Base-by-base conservation (phyloP, 2,329 filamentous ascomycete genomes). In the Pseudogymnoascus sp. region DNA sequence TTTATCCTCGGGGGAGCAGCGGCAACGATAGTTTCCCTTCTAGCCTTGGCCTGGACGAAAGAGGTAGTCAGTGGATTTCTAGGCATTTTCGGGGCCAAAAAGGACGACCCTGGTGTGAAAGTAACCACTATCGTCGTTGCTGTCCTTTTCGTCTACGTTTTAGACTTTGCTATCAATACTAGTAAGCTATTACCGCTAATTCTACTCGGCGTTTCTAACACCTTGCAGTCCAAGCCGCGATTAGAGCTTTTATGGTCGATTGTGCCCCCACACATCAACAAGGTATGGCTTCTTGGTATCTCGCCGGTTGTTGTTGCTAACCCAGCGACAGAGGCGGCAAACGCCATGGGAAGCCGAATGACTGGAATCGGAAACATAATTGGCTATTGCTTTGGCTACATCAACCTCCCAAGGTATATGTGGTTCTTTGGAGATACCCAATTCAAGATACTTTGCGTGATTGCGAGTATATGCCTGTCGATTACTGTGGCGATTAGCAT, bases 131-230 rank as follows among this genome's bases (percentile, higher is more conserved):
- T 96, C 68, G 78, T 91, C 34, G 82, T 91, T 64, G 93, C 93
- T 6, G 91, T 96, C 5, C 73, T 92, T 31, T 89, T 92, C 78
- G 89, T 97, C 70, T 97, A 96, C 75, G 81, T 95, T 60, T 82
- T 97, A 60, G 93, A 97, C 74, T 95, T 97, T 75, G 87, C 93
- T 70, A 95, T 97, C 78, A 97, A 97, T 76, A 95, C 93, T 63
- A 88, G 87, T 89, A 77, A 69, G 80, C 75, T 65, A 61, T 7
- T 62, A 61, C 34, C 18, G 14, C 25, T 28, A 7, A 50, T n/a
- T 28, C 31, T 28, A 28, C 14, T 21, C 14, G 8, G 53, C 61
- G 56, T 18, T 56, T 56, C 68, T 59, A 68, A 62, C 8, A 46
- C 25, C 18, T 5, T 67, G 64, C 67, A 84, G 91, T 97, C 36